phyloP scores from a whole-genome alignment of 1,139 yeast species.

The Kodamaea derodonti region DNA sequence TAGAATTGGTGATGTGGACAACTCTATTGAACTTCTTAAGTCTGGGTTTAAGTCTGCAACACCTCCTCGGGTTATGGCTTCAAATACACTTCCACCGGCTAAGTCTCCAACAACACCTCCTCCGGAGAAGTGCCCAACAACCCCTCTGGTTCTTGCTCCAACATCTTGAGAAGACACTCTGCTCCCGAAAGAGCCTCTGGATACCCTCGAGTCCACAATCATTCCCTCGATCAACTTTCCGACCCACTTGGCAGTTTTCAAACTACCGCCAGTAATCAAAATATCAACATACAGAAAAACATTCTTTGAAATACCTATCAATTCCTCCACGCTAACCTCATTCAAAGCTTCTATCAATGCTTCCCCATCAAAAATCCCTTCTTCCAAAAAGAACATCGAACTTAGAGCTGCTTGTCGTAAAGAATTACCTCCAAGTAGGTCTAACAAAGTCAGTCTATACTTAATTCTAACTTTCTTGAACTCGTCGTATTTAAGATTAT shows the following conservation, averaged over 20 bases:
- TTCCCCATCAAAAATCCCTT: constrained; percentile 46
- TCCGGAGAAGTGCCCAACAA: no score
- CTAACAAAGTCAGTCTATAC: constrained; percentile 40
- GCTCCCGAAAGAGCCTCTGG: background rate
- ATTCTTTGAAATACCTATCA: constrained; percentile 22
- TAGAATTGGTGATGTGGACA: background rate
- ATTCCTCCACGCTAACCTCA: constrained; percentile 17
- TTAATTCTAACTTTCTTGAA: constrained; percentile 43
- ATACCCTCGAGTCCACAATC: constrained; percentile 5
- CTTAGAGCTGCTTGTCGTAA: constrained; percentile 44
- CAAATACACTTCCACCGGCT: background rate
- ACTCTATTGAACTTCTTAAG: background rate
- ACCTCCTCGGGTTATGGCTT: background rate
- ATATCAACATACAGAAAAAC: constrained; percentile 30
- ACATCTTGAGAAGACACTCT: background rate
- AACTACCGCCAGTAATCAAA: constrained; percentile 48
- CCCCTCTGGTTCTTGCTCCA: background rate
- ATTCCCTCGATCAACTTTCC: background rate
- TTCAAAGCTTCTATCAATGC: constrained; percentile 43
- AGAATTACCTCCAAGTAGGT: constrained; percentile 33
- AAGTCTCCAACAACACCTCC: no score
- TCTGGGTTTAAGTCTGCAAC: background rate
- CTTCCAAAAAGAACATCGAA: constrained; percentile 49
- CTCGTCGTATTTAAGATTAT: constrained; percentile 21
- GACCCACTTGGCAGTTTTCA: background rate